Percentiles rank a stretch among this genome's conserved stretches.
Evolutionary conservation across 805 yeast species (phyloP).

Genomic region (Kluyveromyces wickerhamii): DNA sequence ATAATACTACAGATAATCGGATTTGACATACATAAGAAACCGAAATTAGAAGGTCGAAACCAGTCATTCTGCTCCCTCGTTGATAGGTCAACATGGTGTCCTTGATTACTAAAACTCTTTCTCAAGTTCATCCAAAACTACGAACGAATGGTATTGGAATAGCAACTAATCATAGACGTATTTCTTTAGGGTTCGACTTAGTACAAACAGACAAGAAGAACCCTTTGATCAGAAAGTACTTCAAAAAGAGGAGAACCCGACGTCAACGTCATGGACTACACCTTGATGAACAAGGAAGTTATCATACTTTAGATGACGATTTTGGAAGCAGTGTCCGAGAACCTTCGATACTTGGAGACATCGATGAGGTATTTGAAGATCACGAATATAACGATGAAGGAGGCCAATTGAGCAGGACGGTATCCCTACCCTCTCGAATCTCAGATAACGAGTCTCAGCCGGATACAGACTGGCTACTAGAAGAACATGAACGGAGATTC

Average conservation of each 20-base stretch:
- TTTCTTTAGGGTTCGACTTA: conserved; percentile 28
- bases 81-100: conserved; percentile 22
- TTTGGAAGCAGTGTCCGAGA: conserved; percentile 23
- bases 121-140: conserved; percentile 33
- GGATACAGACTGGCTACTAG: conserved; percentile 33
- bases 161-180: conserved; percentile 34
- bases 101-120: conserved; percentile 22
- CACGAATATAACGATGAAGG: conserved; percentile 18
- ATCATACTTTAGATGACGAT: conserved; percentile 34
- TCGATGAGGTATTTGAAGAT: conserved; percentile 22
- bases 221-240: conserved; percentile 31
- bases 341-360: conserved; percentile 16
- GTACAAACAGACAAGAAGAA: conserved; percentile 35
- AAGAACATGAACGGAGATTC: conserved; percentile 34
- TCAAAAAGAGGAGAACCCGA: conserved; percentile 12
- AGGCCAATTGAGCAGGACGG: conserved; percentile 34
- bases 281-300: conserved; percentile 31
- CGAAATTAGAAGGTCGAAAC: no score
- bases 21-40: no score
- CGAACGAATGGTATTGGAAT: conserved; percentile 37
- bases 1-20: no score
- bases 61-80: no score
- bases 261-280: conserved; percentile 15
- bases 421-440: conserved; percentile 35
- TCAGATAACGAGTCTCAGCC: conserved; percentile 30